A percentile compares a stretch with the other conserved stretches of the same genome.
These are phyloP conservation scores for Hsuehochloa calcarea DNA, from an alignment of 176 grass and related monocot species.

Conservation along the genomic window DNA sequence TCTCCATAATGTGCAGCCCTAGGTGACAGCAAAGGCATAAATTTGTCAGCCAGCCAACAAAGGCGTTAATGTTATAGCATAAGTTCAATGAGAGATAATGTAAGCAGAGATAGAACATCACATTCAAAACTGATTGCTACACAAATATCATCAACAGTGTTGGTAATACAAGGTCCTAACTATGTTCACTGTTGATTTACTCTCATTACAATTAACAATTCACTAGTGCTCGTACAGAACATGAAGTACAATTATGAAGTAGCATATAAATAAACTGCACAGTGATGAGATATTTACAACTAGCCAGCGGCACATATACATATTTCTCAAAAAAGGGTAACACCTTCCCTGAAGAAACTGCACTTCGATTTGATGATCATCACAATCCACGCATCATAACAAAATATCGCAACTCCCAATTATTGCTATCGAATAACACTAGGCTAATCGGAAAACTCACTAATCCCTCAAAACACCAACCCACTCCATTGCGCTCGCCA, in stretches of 20 bases:
- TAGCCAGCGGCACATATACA: neutral
- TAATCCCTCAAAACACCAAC: neutral
- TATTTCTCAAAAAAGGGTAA: neutral
- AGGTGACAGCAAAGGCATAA: neutral
- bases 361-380: neutral
- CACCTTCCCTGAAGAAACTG: neutral
- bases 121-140: neutral
- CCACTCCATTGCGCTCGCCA: neutral
- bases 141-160: neutral
- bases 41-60: neutral
- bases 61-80: neutral
- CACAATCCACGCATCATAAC: neutral
- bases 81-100: neutral
- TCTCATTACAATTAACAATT: neutral
- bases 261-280: neutral
- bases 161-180: neutral
- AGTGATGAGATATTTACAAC: neutral
- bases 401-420: neutral
- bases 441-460: neutral
- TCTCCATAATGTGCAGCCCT: slow-evolving; percentile 73
- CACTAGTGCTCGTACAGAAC: neutral
- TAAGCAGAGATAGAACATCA: neutral
- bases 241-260: neutral
- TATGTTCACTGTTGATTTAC: neutral
- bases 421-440: neutral